Conservation (phyloP, 768 basidiomycete genomes). For the Phlebiopsis gigantea region DNA sequence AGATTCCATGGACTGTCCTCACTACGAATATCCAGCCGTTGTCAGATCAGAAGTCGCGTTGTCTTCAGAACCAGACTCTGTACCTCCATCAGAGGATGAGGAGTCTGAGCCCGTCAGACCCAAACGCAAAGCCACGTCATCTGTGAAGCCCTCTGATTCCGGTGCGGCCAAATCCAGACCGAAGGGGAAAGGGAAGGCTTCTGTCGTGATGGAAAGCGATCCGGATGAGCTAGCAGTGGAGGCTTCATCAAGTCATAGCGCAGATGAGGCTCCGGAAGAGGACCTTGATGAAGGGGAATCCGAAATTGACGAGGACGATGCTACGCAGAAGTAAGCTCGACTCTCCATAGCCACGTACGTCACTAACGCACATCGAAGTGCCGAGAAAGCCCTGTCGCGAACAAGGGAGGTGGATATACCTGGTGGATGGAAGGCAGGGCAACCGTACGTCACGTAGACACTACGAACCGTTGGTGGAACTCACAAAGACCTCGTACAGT, state of each 20-base stretch:
- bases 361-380: conserved; percentile 36
- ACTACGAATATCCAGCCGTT: no score
- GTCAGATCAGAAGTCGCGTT: neutral
- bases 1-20: no score
- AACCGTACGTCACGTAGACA: conserved; percentile 54
- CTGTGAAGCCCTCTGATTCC: neutral
- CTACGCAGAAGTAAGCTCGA: conserved; percentile 58
- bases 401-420: conserved; percentile 68
- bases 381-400: conserved; percentile 59
- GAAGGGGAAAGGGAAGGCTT: conserved; percentile 10
- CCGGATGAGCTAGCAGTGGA: conserved; percentile 9
- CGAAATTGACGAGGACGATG: conserved; percentile 38
- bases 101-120: conserved; percentile 6
- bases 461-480: neutral
- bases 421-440: conserved; percentile 80
- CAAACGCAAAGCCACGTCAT: neutral
- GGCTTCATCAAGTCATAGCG: conserved; percentile 7
- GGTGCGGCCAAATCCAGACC: neutral
- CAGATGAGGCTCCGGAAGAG: conserved; percentile 8
- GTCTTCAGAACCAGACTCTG: neutral
- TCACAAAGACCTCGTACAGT: conserved; percentile 32
- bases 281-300: conserved; percentile 26
- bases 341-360: neutral
- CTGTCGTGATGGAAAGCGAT: conserved; percentile 3
- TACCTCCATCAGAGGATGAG: conserved; percentile 31